Evolutionary conservation across 106 monocot genomes (phyloP).

Genomic region (Triglochin maritima): DNA sequence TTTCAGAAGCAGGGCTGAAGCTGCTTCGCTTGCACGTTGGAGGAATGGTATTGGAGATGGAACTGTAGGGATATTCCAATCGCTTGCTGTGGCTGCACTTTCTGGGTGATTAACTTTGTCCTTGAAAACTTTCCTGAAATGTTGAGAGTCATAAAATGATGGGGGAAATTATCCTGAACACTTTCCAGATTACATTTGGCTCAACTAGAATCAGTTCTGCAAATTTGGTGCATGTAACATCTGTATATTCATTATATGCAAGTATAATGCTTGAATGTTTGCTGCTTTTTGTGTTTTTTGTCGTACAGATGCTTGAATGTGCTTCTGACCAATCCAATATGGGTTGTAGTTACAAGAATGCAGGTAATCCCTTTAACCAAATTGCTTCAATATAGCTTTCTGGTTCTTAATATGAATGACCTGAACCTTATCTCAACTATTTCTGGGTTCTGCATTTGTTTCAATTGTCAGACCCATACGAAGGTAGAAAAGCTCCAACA

Average conservation of each 20-base stretch:
- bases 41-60: conserved; percentile 83
- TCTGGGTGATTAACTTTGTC: conserved; percentile 45
- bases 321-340: conserved; percentile 89
- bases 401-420: neutral
- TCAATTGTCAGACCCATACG: conserved; percentile 52
- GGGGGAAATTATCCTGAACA: too few relatives aligned
- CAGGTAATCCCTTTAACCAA: conserved; percentile 37
- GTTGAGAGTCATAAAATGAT: too few relatives aligned
- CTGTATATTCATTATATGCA: too few relatives aligned
- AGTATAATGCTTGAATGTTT: neutral
- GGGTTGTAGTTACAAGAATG: conserved; percentile 92
- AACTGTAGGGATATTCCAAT: conserved; percentile 83
- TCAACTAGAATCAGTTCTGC: too few relatives aligned
- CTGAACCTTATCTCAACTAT: neutral
- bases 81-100: conserved; percentile 76
- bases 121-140: neutral
- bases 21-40: conserved; percentile 42
- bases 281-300: neutral
- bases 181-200: too few relatives aligned
- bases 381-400: neutral
- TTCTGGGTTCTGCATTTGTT: neutral
- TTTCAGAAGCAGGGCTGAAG: conserved; percentile 80
- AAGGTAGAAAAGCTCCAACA: conserved; percentile 25
- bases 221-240: too few relatives aligned
- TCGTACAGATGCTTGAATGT: conserved; percentile 89